These are phyloP conservation scores for Pichia sp. DNA, from an alignment of 1,139 yeast genomes.

Conservation along the genomic window DNA sequence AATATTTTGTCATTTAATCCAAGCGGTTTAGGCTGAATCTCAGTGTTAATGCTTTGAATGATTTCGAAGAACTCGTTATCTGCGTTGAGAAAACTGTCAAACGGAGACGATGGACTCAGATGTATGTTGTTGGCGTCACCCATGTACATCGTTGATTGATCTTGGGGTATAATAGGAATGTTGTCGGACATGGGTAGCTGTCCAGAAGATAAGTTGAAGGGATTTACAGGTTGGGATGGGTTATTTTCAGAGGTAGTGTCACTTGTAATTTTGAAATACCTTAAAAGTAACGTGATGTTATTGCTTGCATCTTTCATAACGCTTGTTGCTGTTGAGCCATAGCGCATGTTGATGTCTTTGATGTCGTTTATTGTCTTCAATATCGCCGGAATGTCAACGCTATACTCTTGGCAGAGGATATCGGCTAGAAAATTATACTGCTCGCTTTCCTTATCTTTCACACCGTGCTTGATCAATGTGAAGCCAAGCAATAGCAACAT, in stretches of 20 bases:
- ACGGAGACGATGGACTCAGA: not conserved
- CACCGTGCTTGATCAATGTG: constrained; percentile 24
- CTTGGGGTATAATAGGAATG: not conserved
- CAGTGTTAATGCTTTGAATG: constrained; percentile 12
- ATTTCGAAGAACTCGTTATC: constrained; percentile 15
- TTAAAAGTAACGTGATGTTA: constrained; percentile 16
- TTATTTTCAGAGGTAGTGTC: not conserved
- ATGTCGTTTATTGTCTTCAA: constrained; percentile 31
- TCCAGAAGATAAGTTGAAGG: not conserved
- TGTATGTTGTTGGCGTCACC: not conserved
- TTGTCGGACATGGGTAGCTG: not conserved
- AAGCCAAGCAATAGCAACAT: constrained; percentile 33
- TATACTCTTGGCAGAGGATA: constrained; percentile 21
- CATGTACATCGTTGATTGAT: not conserved
- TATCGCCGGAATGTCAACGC: constrained; percentile 25
- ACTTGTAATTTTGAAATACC: constrained; percentile 15
- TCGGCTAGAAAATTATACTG: constrained; percentile 13
- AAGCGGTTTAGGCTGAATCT: constrained; percentile 2
- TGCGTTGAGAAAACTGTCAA: not conserved
- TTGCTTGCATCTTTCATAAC: constrained; percentile 19
- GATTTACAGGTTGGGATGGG: not conserved
- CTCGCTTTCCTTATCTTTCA: constrained; percentile 1
- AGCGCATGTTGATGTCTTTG: constrained; percentile 13
- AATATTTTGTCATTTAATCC: constrained; percentile 13
- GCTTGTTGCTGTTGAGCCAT: constrained; percentile 13